A percentile compares a stretch with the other conserved stretches of the same genome.
Evolutionary conservation across 75 land plant genomes (phyloP).

Genomic region (Larix kaempferi): DNA sequence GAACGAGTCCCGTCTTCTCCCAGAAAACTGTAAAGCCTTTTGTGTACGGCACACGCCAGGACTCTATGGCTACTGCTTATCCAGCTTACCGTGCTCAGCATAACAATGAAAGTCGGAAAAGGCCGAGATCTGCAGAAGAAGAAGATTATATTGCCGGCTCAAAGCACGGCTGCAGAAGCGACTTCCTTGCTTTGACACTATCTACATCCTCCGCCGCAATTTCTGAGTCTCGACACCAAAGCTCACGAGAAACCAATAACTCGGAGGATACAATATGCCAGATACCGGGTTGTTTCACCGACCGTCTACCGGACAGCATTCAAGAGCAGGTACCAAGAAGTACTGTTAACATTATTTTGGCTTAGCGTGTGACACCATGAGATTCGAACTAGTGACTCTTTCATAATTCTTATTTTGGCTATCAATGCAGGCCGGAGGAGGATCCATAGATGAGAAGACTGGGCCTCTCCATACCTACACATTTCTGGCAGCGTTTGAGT

Average conservation of each 20-base stretch:
- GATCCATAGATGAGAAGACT: neutral
- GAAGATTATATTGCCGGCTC: neutral
- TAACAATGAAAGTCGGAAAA: neutral
- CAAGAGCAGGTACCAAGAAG: too few species aligned
- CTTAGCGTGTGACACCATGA: neutral
- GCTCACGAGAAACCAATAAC: neutral
- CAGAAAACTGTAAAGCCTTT: neutral
- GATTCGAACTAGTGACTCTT: neutral
- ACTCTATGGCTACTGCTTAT: too few species aligned
- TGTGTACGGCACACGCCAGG: too few species aligned
- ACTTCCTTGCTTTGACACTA: neutral
- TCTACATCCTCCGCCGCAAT: neutral
- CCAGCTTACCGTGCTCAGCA: neutral
- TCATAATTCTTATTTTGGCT: neutral
- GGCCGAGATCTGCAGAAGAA: neutral
- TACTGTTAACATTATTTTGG: too few species aligned
- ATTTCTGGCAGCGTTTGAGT: neutral
- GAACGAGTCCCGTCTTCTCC: neutral
- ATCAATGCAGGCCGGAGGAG: neutral
- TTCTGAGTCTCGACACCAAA: neutral
- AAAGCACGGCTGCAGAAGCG: neutral
- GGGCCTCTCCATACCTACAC: neutral
- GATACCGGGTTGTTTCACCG: neutral
- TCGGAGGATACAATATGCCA: neutral
- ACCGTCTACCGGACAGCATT: too few species aligned